Base-by-base conservation (phyloP, 331 rosid species). In the Dryas integrifolia region DNA sequence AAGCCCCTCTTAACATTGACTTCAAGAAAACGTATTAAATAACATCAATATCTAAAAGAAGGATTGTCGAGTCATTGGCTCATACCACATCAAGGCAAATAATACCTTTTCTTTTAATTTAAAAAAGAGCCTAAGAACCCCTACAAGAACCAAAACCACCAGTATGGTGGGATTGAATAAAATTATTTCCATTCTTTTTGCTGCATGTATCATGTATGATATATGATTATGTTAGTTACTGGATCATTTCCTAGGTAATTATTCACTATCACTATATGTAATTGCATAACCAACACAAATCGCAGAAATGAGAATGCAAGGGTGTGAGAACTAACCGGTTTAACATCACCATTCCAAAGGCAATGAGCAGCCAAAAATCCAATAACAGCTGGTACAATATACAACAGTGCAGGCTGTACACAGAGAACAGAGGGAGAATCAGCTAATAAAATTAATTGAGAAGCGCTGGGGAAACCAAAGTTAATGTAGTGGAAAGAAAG, bases 361-460 rank as follows among this genome's bases (percentile, higher is more conserved):
- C 92, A 90, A 71, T 95, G 99, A 64, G 88, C 89, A 72, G 99
- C 98, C 92, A 95, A 81, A 83, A 87, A 95, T 86, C 99, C 99
- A 81, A 92, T 85, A 65, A 90, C 98, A 73, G 86, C 56, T 12
- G 99, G 99, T 47, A 95, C 99, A 82, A 95, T 95, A 72, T 95
- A 92, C 84, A 95, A 74, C 55, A 95, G 97, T 7, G 99, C 99
- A 55, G 96, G 99, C 99, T 95, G 96, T 57, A 84, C 84, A 53
- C 67, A 58, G 51, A 61, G 48, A 53, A 21, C 5, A 35, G 38
- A 67, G 40, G 26, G 69, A 67, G 5, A 35, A 40, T 70, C 12
- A 63, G 58, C 8, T 4, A 11, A 70, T 16, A 10, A 15, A 55
- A 26, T 44, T 75, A 40, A 48, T 47, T 43, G 24, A 44, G 58